These are phyloP conservation scores for Boechera divaricarpa DNA, from an alignment of 345 rosid species.

Conservation along the genomic window DNA sequence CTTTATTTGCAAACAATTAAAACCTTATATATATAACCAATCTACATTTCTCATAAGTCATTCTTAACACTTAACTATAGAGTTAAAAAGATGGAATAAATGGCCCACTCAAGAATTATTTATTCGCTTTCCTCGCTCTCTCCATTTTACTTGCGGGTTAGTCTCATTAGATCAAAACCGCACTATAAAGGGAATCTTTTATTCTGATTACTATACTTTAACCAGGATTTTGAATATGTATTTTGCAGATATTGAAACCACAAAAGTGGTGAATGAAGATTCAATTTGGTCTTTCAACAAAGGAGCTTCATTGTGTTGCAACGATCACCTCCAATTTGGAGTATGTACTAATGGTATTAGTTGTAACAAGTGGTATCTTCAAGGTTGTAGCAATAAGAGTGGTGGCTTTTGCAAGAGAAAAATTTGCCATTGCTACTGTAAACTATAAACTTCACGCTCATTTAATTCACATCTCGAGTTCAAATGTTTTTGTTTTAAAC, in stretches of 20 bases:
- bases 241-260: constrained; percentile 12
- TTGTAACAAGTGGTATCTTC: constrained; percentile 23
- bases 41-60: not conserved
- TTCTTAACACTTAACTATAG: not conserved
- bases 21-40: not conserved
- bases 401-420: constrained; percentile 32
- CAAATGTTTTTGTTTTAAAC: too few relatives aligned
- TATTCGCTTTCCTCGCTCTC: constrained; percentile 22
- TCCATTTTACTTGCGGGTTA: constrained; percentile 30
- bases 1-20: not conserved
- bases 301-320: constrained; percentile 14
- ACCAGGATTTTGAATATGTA: not conserved
- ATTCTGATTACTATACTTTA: not conserved
- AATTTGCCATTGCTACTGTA: constrained; percentile 20
- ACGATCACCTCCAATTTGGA: constrained; percentile 22
- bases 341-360: not conserved
- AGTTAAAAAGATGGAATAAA: not conserved
- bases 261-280: constrained; percentile 15
- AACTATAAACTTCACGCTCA: not conserved
- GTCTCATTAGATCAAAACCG: not conserved
- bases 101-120: constrained; percentile 6
- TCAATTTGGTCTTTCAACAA: constrained; percentile 9
- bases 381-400: not conserved
- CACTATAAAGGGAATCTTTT: not conserved
- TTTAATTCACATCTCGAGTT: too few relatives aligned